These are phyloP conservation scores for Thermothelomyces thermophilus DNA, from an alignment of 2,329 filamentous ascomycete genomes.

Conservation along the genomic window DNA sequence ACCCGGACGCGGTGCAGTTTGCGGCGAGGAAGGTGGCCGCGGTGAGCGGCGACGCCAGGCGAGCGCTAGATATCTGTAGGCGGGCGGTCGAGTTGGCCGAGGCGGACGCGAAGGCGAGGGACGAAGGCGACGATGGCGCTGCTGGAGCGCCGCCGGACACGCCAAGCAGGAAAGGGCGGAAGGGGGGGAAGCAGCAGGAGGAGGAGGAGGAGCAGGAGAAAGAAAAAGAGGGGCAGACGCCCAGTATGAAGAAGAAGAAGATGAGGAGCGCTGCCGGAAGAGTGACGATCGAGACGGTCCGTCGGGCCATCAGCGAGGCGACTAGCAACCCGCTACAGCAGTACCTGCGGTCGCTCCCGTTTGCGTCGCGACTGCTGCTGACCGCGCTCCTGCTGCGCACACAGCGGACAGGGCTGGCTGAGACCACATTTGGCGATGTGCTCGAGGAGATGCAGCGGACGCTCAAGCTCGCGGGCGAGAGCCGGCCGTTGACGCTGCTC, in stretches of 20 bases:
- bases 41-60: conserved; percentile 86
- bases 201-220: conserved; percentile 21
- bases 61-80: conserved; percentile 90
- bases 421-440: conserved; percentile 84
- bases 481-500: conserved; percentile 56
- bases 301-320: conserved; percentile 89
- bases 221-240: conserved; percentile 28
- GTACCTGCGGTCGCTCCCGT: conserved; percentile 73
- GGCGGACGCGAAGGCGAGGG: conserved; percentile 46
- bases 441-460: conserved; percentile 76
- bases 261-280: conserved; percentile 42
- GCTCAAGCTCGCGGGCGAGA: conserved; percentile 50
- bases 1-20: conserved; percentile 90
- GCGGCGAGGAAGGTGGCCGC: conserved; percentile 94
- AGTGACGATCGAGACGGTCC: conserved; percentile 89
- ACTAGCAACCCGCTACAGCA: conserved; percentile 89
- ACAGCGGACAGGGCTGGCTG: conserved; percentile 74
- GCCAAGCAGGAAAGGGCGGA: conserved; percentile 48
- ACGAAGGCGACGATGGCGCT: conserved; percentile 23
- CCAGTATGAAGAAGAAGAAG: conserved; percentile 29
- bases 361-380: conserved; percentile 78
- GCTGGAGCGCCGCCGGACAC: conserved; percentile 37
- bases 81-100: conserved; percentile 94
- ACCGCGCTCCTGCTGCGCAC: conserved; percentile 73
- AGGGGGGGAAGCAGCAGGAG: conserved; percentile 25